Conservation (phyloP, 2,329 filamentous ascomycete species). For the Neofusicoccum sp. region DNA sequence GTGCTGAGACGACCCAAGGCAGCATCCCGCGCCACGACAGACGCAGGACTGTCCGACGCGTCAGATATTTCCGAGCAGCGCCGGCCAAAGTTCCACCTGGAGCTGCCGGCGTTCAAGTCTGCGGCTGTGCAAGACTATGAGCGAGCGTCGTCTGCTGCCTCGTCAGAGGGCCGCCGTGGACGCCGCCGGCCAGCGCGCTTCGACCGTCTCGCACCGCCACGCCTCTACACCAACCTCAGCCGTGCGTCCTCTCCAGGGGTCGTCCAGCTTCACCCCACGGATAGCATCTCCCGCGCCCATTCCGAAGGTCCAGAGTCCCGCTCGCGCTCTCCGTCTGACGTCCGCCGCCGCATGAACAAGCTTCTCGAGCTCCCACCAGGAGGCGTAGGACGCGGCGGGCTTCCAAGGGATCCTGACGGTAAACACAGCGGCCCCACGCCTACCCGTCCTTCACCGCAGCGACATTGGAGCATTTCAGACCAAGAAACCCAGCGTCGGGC, state of each 20-base stretch:
- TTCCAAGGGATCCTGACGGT: constrained; percentile 31
- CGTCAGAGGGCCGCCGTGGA: constrained; percentile 28
- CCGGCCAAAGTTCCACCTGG: constrained; percentile 3
- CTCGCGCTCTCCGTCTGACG: constrained; percentile 29
- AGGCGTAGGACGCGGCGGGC: constrained; percentile 30
- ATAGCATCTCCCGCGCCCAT: neutral
- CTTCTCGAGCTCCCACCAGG: constrained; percentile 38
- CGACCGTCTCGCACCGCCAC: constrained; percentile 51
- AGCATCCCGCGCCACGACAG: constrained; percentile 3
- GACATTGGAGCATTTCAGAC: constrained; percentile 63
- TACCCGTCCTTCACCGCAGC: constrained; percentile 44
- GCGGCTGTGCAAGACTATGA: neutral
- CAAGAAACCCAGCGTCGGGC: constrained; percentile 33
- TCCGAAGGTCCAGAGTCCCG: constrained; percentile 18
- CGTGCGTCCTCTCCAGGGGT: constrained; percentile 19
- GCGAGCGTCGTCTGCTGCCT: neutral
- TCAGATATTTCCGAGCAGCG: neutral
- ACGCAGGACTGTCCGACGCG: neutral
- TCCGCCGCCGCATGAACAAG: constrained; percentile 34
- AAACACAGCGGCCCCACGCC: constrained; percentile 24
- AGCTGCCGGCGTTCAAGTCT: constrained; percentile 17
- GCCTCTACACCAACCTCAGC: constrained; percentile 46
- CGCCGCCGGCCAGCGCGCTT: constrained; percentile 46
- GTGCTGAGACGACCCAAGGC: constrained; percentile 6
- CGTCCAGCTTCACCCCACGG: neutral